Evolutionary conservation across 495 filamentous ascomycete genomes (phyloP).

Genomic region (Aspergillus bertholletiae): DNA sequence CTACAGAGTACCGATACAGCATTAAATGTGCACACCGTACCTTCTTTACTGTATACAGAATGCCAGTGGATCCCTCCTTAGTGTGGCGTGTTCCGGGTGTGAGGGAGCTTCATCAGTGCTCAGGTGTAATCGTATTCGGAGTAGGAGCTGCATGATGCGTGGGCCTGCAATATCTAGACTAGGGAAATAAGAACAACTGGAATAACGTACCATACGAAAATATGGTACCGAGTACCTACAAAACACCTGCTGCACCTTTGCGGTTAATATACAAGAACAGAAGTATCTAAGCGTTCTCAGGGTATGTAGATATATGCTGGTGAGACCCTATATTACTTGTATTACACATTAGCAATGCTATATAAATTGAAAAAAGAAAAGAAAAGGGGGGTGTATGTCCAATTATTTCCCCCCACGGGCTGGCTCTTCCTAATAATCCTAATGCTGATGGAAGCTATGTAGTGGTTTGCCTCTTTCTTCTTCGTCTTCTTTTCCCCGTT

Average conservation of each 20-base stretch:
- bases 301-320: no score
- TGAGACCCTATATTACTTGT: background rate
- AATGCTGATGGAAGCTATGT: background rate
- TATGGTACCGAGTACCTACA: background rate
- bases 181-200: background rate
- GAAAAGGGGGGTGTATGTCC: no score
- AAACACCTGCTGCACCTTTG: background rate
- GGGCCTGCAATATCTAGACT: background rate
- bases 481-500: background rate
- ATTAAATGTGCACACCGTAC: background rate
- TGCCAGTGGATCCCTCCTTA: background rate
- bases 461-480: background rate
- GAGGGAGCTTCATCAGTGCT: background rate
- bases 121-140: no score
- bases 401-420: background rate
- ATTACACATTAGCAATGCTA: background rate
- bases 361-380: no score
- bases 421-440: background rate
- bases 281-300: no score
- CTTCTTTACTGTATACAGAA: background rate
- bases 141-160: no score
- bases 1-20: no score
- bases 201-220: background rate
- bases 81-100: conserved; percentile 3
- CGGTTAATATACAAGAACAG: no score